Evolutionary conservation across 257 asterid genomes (phyloP).

Genomic region (Phtheirospermum japonicum): DNA sequence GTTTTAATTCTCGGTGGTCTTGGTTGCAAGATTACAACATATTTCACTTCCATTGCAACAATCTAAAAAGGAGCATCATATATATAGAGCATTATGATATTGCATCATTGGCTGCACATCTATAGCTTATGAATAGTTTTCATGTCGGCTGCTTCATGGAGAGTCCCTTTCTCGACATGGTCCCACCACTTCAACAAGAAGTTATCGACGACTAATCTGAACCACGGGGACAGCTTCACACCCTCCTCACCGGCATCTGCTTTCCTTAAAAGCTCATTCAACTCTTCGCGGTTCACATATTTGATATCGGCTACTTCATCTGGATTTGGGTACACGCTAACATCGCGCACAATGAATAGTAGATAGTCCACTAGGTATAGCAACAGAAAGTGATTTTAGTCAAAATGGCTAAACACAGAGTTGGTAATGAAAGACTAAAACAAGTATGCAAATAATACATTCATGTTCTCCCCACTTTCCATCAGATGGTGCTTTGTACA

Average conservation of each 20-base stretch:
- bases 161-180: slow-evolving; percentile 69
- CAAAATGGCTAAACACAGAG: too few species aligned
- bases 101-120: background rate
- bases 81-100: background rate
- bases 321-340: slow-evolving; percentile 58
- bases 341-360: slow-evolving; percentile 72
- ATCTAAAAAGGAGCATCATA: too few species aligned
- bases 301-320: slow-evolving; percentile 74
- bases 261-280: slow-evolving; percentile 67
- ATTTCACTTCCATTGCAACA: too few species aligned
- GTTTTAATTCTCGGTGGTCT: too few species aligned
- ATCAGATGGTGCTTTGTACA: slow-evolving; percentile 80
- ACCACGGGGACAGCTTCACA: slow-evolving; percentile 86
- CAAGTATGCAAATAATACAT: slow-evolving; percentile 31
- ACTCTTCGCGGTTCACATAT: slow-evolving; percentile 58
- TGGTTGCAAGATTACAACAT: too few species aligned
- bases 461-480: slow-evolving; percentile 93
- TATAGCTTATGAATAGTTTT: slow-evolving; percentile 73
- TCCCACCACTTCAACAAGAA: slow-evolving; percentile 97
- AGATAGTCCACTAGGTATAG: slow-evolving; percentile 83
- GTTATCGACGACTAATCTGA: slow-evolving; percentile 72
- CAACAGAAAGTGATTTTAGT: background rate
- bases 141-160: slow-evolving; percentile 61
- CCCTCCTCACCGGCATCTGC: slow-evolving; percentile 89
- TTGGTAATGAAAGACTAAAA: too few species aligned